Base-by-base conservation (phyloP, 2,329 filamentous ascomycete species). In the Beauveria varroae region DNA sequence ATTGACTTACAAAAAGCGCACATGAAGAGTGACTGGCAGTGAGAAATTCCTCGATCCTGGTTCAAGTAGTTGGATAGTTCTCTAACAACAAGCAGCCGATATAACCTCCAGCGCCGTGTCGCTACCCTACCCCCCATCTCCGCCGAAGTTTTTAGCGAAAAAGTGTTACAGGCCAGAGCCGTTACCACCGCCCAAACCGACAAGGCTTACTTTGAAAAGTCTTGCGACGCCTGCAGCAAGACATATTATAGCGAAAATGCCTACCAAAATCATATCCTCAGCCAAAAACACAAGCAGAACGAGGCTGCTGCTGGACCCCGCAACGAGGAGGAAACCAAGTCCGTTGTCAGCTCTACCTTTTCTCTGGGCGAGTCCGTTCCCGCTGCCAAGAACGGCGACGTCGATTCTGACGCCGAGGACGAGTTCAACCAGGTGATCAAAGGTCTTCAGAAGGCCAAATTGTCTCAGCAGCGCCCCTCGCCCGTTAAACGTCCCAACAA, bases 21-120 rank as follows among this genome's bases (percentile, higher is more conserved):
- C 73, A 99, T 99, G 95, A 92, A 95, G 75, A 95, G 89, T 68
- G 95, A 99, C 78, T 99, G 95, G 95, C 93, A 99, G 89, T 95
- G 82, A 78, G 90, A 87, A 4, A 46, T n/a, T 22, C 16, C 8
- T 16, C 18, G 10, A 22, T 3, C 16, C 12, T 4, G 63, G 37
- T 10, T 46, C 8, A 61, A 62, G 12, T 58, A 10, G 12, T 50
- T 46, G 37, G 51, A 61, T 1, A 20, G 28, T 53, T 41, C 62
- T 44, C 61, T 59, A 7, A 54, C 43, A 20, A 24, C 34, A 59
- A 37, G 58, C 63, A 95, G 90, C 75, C 88, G 95, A 66, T 97
- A 97, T 77, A 99, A 99, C 74, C 84, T 98, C 69, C 97, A 98
- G 79, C 90, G 95, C 68, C 88, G 93, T 69, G 90, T 98, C 61